Evolutionary conservation across 305 asterid species (phyloP), one percentile per base, ranked within the genome.

Genomic region (Rubia occidens): DNA sequence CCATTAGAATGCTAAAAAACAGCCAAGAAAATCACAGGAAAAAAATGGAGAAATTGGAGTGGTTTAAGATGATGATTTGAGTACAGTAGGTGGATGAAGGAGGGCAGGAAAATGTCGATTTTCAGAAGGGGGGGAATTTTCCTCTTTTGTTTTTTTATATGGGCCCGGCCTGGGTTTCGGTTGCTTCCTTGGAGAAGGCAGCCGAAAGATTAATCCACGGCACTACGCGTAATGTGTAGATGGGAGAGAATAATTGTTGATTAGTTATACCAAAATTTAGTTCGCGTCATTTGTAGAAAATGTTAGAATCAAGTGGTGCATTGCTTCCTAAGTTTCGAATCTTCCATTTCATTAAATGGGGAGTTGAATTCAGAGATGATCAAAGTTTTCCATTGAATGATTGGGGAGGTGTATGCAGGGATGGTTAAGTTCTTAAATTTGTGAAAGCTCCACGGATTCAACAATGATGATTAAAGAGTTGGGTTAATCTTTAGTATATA

Each of bases 1-100:
- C 95, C 95, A 86, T 86, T 64, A 66, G 6, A 14, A 11, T 54
- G 10, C 37, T 11, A 54, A 42, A 37, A 32, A 37, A 29, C 17
- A 1, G n/a, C 6, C 24, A 37, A 40, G 5, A 13, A 45, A 39
- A n/a, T 24, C 40, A 63, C 58, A 15, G 47, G 20, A 3, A 10
- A 44, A 4, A 49, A 18, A 24, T 15, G 54, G 53, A 5, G 45
- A 24, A 43, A 40, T 24, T 6, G 35, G 18, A 66, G 32, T 5
- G 40, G 43, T 8, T 15, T 21, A 1, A n/a, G 42, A 62, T 26
- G 17, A 0, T 6, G 45, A 42, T 10, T 42, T 6, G 45, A 42
- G 45, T 42, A 42, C 45, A 10, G 45, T 42, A 42, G 11, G 45
- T 42, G 45, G 24, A 53, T 17, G 58, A 53, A 53, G 58, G 18